Conservation (phyloP, 352 stramenopile genomes). For the Pythium brachiatum region DNA sequence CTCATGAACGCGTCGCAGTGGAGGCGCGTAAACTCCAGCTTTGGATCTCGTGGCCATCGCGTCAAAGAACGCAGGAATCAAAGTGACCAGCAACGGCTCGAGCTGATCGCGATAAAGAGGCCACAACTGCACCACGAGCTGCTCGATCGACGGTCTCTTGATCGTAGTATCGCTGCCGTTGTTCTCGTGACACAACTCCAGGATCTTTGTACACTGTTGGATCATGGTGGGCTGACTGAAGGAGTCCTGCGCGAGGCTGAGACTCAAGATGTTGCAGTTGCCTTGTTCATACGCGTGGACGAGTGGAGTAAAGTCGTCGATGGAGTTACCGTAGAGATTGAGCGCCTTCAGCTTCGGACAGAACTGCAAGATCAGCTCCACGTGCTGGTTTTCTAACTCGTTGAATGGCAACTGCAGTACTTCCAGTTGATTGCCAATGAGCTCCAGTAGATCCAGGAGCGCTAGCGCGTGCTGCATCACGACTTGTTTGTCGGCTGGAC, state of each 20-base stretch:
- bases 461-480: background rate
- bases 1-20: no score
- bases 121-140: background rate
- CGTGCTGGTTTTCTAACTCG: conserved; percentile 5
- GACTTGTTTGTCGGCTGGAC: background rate
- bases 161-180: no score
- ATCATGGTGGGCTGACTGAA: background rate
- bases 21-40: no score
- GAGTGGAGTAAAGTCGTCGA: conserved; percentile 5
- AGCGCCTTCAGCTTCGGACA: conserved; percentile 10
- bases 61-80: no score
- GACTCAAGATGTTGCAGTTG: background rate
- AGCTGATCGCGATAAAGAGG: no score
- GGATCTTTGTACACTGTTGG: background rate
- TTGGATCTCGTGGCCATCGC: no score
- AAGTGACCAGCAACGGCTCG: no score
- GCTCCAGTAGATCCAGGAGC: conserved; percentile 5
- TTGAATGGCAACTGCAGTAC: conserved; percentile 5
- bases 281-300: background rate
- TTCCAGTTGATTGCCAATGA: conserved; percentile 7
- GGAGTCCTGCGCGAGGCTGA: conserved; percentile 3
- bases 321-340: conserved; percentile 7
- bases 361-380: background rate
- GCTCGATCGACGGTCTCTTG: background rate
- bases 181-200: background rate